Evolutionary conservation across 2,329 filamentous ascomycete genomes (phyloP).

Genomic region (Penicillium hesseltinei): DNA sequence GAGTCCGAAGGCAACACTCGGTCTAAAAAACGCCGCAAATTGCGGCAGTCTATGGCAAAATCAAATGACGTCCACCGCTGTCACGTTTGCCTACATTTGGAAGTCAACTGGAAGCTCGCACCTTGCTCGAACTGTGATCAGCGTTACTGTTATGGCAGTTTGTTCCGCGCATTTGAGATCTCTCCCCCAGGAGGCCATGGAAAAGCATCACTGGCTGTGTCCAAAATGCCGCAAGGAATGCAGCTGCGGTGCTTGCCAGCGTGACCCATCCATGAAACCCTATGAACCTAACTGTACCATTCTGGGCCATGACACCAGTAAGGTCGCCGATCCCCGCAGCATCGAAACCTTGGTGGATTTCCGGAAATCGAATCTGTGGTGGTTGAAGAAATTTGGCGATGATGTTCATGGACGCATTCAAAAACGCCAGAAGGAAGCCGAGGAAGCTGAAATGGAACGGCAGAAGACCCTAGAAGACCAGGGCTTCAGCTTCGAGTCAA

Average conservation of each 20-base stretch:
- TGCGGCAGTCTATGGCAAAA: slow-evolving; percentile 48
- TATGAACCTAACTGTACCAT: slow-evolving; percentile 85
- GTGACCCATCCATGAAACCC: slow-evolving; percentile 65
- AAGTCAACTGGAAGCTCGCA: slow-evolving; percentile 81
- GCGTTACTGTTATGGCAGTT: slow-evolving; percentile 86
- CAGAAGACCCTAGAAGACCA: slow-evolving; percentile 48
- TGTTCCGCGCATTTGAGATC: slow-evolving; percentile 88
- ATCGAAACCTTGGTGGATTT: slow-evolving; percentile 91
- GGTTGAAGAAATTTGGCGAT: slow-evolving; percentile 65
- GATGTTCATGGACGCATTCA: slow-evolving; percentile 46
- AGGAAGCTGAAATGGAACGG: slow-evolving; percentile 37
- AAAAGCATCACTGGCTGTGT: slow-evolving; percentile 80
- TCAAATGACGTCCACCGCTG: slow-evolving; percentile 59
- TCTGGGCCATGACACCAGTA: slow-evolving; percentile 85
- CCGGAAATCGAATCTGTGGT: slow-evolving; percentile 79
- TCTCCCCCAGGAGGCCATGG: slow-evolving; percentile 80
- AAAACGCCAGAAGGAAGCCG: slow-evolving; percentile 54
- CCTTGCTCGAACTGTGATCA: slow-evolving; percentile 73
- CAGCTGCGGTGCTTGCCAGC: slow-evolving; percentile 78
- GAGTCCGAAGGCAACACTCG: slow-evolving; percentile 59
- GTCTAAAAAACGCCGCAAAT: slow-evolving; percentile 64
- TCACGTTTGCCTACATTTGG: slow-evolving; percentile 78
- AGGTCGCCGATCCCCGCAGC: slow-evolving; percentile 85
- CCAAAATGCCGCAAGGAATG: slow-evolving; percentile 83
- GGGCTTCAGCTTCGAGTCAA: slow-evolving; percentile 39